Evolutionary conservation across 768 basidiomycete genomes (phyloP), one percentile per base, ranked within the genome.

Genomic region (Rhodocollybia butyracea): DNA sequence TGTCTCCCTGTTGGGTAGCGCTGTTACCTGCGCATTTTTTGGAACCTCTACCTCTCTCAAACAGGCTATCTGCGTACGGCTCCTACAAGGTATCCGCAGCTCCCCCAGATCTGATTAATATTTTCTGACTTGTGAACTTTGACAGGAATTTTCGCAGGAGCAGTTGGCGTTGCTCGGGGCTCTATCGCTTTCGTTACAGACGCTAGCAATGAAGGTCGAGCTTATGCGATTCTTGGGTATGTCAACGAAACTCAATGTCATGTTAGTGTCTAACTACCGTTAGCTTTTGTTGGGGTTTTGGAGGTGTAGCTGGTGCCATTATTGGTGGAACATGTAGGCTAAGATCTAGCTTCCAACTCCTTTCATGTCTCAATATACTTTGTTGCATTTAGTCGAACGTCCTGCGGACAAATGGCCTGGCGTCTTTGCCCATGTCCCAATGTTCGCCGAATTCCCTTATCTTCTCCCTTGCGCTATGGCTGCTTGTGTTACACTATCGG

Each of bases 221-320:
- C 96, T 22, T 98, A 98, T 69, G 92, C 94, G 43, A 90, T 95
- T 55, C 76, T 98, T 45, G 95, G 94, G 84, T 89, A 59, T 60
- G 72, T 61, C 48, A 36, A 34, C 19, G 4, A 50, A 24, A 3
- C 12, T 50, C n/a, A 12, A 22, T 2, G 8, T 21, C 31, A 29
- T 43, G 31, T 26, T 51, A 21, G 19, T 27, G 40, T 40, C 58
- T 21, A 42, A 41, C 47, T 38, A 36, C 40, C 3, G 56, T 46
- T 21, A 92, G 89, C 11, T 97, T 96, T 69, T 91, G 87, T 61
- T 97, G 96, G 97, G 95, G 94, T 57, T 82, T 98, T 60, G 97
- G 96, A 58, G 97, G 95, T 81, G 91, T 94, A 12, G 82, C 86
- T 43, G 93, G 93, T 41, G 89, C 89, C 43, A 88, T 94, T 51